Evolutionary conservation across 768 basidiomycete species (phyloP).

Genomic region (Asterophora parasitica): DNA sequence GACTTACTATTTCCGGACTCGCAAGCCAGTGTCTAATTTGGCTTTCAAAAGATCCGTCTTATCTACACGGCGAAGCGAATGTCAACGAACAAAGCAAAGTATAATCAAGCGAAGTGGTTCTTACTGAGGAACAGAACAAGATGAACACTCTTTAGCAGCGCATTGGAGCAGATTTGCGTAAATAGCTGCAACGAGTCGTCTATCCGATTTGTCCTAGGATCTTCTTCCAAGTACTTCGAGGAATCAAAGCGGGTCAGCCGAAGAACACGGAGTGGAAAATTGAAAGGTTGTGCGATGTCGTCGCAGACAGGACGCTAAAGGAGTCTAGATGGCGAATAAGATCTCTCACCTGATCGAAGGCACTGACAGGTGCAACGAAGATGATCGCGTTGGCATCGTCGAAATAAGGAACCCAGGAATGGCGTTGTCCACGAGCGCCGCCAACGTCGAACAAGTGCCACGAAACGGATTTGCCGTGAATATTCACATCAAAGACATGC

Average conservation of each 20-base stretch:
- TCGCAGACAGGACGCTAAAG: not conserved
- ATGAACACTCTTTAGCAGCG: constrained; percentile 67
- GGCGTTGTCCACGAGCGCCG: constrained; percentile 66
- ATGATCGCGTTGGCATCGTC: constrained; percentile 79
- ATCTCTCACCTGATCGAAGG: constrained; percentile 62
- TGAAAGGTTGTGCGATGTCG: not conserved
- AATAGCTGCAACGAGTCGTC: constrained; percentile 88
- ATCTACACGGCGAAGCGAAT: constrained; percentile 33
- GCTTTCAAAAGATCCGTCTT: constrained; percentile 74
- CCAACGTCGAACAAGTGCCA: constrained; percentile 75
- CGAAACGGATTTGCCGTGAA: constrained; percentile 71
- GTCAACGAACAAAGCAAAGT: not conserved
- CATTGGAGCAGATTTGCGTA: constrained; percentile 80
- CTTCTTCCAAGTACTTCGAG: constrained; percentile 77
- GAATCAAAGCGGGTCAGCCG: constrained; percentile 6
- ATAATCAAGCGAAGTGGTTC: constrained; percentile 17
- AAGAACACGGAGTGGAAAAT: not conserved
- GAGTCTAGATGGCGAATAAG: not conserved
- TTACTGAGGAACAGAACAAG: constrained; percentile 55
- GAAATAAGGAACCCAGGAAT: constrained; percentile 76
- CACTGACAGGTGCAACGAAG: constrained; percentile 74
- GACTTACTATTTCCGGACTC: constrained; percentile 75
- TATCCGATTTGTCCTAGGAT: constrained; percentile 78
- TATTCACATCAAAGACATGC: constrained; percentile 76
- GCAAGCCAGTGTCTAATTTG: constrained; percentile 66